A percentile compares a stretch with the other conserved stretches of the same genome.
phyloP scores from a whole-genome alignment of 2,329 filamentous ascomycete species.

The Diaporthe ampelina region DNA sequence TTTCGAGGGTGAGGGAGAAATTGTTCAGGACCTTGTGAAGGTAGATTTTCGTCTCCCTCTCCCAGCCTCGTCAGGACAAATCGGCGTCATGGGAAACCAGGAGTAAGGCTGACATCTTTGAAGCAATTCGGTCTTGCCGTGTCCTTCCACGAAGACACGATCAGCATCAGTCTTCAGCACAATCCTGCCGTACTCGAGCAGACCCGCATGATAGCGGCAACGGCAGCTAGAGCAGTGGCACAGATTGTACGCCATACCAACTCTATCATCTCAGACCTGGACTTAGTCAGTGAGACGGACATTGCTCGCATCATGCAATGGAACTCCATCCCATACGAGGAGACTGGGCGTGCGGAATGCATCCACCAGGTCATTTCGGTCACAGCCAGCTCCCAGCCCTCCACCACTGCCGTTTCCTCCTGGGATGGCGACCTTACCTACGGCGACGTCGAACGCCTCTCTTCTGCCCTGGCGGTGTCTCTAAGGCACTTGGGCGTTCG shows the following conservation, averaged over 20 bases:
- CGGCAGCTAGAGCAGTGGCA: background rate
- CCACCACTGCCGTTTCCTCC: slow-evolving; percentile 48
- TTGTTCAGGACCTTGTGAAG: background rate
- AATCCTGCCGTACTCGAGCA: background rate
- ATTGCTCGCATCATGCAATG: background rate
- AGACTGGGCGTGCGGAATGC: background rate
- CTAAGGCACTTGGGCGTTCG: slow-evolving; percentile 43
- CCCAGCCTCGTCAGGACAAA: background rate
- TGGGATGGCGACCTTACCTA: slow-evolving; percentile 51
- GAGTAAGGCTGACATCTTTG: background rate
- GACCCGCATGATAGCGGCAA: background rate
- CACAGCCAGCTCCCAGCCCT: background rate
- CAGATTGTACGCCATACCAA: background rate
- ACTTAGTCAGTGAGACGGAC: background rate
- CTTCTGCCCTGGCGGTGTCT: background rate
- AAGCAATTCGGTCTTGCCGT: background rate
- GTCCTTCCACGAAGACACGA: background rate
- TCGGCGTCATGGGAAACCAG: background rate
- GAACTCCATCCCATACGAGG: background rate
- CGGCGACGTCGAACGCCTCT: slow-evolving; percentile 43
- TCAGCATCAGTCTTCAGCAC: background rate
- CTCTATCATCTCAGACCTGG: background rate
- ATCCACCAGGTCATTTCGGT: slow-evolving; percentile 18
- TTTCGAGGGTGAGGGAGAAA: background rate
- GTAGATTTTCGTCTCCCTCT: background rate